These are phyloP conservation scores for Cyclocybe aegerita DNA, from an alignment of 768 basidiomycete genomes.

Conservation along the genomic window DNA sequence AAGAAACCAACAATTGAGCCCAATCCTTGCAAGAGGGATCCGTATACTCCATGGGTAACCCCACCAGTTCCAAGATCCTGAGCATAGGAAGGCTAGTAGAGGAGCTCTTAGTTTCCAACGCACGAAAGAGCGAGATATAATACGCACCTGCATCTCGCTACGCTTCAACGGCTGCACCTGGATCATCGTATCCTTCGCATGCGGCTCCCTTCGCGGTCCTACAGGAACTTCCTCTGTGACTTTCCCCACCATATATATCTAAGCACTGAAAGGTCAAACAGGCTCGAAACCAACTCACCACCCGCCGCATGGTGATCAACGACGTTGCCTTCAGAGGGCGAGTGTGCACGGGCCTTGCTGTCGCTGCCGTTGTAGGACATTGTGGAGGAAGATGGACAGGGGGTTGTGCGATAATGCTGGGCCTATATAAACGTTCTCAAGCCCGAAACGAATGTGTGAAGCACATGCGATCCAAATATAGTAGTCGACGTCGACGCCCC, in stretches of 20 bases:
- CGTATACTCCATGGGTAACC: constrained; percentile 86
- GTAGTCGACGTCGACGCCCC: background rate
- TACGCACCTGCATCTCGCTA: constrained; percentile 80
- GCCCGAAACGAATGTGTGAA: background rate
- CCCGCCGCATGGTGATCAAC: constrained; percentile 70
- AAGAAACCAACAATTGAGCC: constrained; percentile 64
- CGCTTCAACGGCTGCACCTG: constrained; percentile 83
- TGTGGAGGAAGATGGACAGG: background rate
- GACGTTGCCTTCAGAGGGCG: constrained; percentile 46
- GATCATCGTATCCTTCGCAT: constrained; percentile 49
- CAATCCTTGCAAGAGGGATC: constrained; percentile 72
- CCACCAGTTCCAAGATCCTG: constrained; percentile 80
- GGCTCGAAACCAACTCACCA: constrained; percentile 40
- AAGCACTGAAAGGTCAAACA: background rate
- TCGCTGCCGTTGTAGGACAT: constrained; percentile 16
- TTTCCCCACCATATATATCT: constrained; percentile 24
- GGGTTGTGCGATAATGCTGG: background rate
- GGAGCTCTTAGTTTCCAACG: constrained; percentile 2
- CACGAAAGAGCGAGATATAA: background rate
- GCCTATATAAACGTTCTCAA: background rate
- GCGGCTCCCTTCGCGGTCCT: constrained; percentile 28
- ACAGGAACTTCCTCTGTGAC: constrained; percentile 62
- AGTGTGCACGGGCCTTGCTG: constrained; percentile 19
- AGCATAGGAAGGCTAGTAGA: constrained; percentile 78
- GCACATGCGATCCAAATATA: background rate